Evolutionary conservation across 164 flowering plant species (phyloP).

Genomic region (Amborella trichopoda): DNA sequence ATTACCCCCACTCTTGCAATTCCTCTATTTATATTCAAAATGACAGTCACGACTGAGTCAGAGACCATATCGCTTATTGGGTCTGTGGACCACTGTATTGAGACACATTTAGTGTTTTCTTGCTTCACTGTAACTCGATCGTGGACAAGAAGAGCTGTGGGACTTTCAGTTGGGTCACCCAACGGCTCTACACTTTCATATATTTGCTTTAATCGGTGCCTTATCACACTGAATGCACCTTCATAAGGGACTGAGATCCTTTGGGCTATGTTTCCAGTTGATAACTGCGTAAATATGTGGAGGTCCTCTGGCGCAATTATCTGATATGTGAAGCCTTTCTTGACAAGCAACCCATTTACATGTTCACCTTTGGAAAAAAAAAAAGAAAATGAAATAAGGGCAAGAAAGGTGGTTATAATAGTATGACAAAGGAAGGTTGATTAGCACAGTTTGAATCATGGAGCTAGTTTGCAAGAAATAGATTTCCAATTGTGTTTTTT

Average conservation of each 20-base stretch:
- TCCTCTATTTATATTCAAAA: conserved; percentile 64
- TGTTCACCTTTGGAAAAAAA: too few relatives aligned
- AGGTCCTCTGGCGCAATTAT: conserved; percentile 96
- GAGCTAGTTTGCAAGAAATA: too few relatives aligned
- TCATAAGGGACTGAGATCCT: conserved; percentile 79
- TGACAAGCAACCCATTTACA: conserved; percentile 83
- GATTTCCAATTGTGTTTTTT: too few relatives aligned
- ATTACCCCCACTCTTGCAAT: conserved; percentile 53
- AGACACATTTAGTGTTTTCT: conserved; percentile 73
- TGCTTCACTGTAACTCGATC: conserved; percentile 75
- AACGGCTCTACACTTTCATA: conserved; percentile 71
- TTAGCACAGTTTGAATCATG: too few relatives aligned
- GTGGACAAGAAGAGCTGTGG: conserved; percentile 58
- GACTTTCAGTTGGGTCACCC: conserved; percentile 44
- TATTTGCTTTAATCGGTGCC: conserved; percentile 67
- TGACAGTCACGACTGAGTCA: conserved; percentile 75
- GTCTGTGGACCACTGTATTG: conserved; percentile 82
- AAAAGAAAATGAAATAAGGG: too few relatives aligned
- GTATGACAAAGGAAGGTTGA: too few relatives aligned
- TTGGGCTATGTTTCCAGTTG: conserved; percentile 65
- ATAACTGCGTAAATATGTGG: conserved; percentile 78
- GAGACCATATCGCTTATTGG: conserved; percentile 97
- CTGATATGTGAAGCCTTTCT: conserved; percentile 90
- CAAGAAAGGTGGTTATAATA: too few relatives aligned
- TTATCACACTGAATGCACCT: conserved; percentile 74